These are phyloP conservation scores for Zanthoxylum bungeanum DNA, from an alignment of 345 rosid species.

Conservation along the genomic window DNA sequence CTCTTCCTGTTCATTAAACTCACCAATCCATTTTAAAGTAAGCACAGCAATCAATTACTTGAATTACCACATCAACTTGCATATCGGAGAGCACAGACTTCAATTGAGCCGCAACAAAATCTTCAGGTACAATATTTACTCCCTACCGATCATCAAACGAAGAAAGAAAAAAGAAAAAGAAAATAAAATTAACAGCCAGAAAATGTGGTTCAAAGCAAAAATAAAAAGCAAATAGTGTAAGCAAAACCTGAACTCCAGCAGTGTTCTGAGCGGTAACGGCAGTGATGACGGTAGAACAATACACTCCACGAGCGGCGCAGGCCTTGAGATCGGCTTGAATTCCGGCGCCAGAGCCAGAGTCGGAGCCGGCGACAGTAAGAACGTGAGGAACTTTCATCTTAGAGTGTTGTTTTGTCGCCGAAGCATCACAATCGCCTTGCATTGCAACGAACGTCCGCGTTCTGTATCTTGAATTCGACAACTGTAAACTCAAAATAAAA, in stretches of 20 bases:
- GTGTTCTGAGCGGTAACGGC: constrained; percentile 94
- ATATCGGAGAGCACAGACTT: constrained; percentile 92
- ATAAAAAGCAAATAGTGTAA: neutral
- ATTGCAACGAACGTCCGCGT: constrained; percentile 13
- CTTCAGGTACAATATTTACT: constrained; percentile 43
- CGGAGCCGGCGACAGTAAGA: constrained; percentile 83
- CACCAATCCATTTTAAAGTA: neutral
- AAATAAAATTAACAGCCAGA: neutral
- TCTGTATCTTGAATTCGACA: neutral
- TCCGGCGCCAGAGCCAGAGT: constrained; percentile 95
- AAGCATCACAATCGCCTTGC: constrained; percentile 17
- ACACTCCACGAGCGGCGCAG: constrained; percentile 87
- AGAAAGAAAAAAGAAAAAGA: neutral
- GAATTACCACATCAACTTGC: constrained; percentile 82
- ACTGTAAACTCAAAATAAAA: constrained; percentile 5
- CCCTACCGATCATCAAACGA: constrained; percentile 29
- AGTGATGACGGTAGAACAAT: constrained; percentile 86
- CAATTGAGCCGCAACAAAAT: constrained; percentile 70
- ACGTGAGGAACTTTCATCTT: constrained; percentile 58
- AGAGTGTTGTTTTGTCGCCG: constrained; percentile 6
- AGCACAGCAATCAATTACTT: neutral
- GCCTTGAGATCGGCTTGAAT: constrained; percentile 95
- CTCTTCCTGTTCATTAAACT: neutral
- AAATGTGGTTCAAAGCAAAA: neutral
- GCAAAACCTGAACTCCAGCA: constrained; percentile 73